These are phyloP conservation scores for Nicotiana rustica DNA, from an alignment of 305 asterid genomes.

Conservation along the genomic window DNA sequence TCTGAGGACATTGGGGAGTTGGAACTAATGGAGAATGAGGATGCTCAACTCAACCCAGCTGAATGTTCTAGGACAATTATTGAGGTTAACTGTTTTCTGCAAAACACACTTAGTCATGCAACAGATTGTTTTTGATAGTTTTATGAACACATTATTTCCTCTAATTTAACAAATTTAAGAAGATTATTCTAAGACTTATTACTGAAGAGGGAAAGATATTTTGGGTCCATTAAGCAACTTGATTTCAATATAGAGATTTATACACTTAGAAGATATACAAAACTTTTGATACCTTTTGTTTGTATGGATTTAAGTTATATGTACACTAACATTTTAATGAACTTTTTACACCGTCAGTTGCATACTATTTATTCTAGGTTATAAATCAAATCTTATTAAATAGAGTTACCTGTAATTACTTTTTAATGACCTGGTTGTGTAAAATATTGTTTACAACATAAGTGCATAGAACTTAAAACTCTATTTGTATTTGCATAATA, in stretches of 20 bases:
- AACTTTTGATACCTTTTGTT: too few species aligned
- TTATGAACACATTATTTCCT: not conserved
- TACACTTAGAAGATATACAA: too few species aligned
- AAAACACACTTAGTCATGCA: not conserved
- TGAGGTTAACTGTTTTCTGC: slow-evolving; percentile 57
- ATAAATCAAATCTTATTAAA: too few species aligned
- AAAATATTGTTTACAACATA: too few species aligned
- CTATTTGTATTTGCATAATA: too few species aligned
- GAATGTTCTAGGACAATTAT: slow-evolving; percentile 81
- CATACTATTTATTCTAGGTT: too few species aligned
- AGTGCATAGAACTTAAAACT: too few species aligned
- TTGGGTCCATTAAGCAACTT: not conserved
- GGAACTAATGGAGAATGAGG: slow-evolving; percentile 57
- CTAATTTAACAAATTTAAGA: not conserved
- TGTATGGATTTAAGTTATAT: too few species aligned
- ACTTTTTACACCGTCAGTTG: too few species aligned
- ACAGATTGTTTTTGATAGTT: not conserved
- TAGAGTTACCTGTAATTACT: too few species aligned
- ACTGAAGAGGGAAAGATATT: not conserved
- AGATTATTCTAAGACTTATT: not conserved
- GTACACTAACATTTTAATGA: too few species aligned
- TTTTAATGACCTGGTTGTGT: too few species aligned
- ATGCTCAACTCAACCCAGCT: slow-evolving; percentile 77
- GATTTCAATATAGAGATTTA: not conserved
- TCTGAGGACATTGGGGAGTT: slow-evolving; percentile 82